Conservation (phyloP, 1,284 basidiomycete species). For the Cystobasidium sp. region DNA sequence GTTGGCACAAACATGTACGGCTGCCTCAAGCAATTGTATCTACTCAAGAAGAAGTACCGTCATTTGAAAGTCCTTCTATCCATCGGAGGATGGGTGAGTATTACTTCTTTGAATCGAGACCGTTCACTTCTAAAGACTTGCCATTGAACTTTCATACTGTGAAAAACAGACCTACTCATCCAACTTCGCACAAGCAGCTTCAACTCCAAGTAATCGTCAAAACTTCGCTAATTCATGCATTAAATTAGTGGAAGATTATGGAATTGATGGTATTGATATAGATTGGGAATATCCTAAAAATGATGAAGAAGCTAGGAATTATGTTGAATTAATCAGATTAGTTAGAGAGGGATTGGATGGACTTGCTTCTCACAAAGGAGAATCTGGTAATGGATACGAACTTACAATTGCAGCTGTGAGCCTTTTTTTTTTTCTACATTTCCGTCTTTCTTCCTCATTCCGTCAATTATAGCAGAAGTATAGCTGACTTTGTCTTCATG, state of each 20-base stretch:
- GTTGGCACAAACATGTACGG: constrained; percentile 54
- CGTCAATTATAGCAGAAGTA: no score
- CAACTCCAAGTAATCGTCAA: constrained; percentile 59
- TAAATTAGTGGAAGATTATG: constrained; percentile 78
- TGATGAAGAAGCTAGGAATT: constrained; percentile 59
- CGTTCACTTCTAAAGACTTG: neutral
- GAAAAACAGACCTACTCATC: constrained; percentile 49
- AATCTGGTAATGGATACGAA: constrained; percentile 58
- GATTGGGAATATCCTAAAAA: constrained; percentile 62
- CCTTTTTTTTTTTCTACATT: neutral
- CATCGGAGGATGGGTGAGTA: constrained; percentile 45
- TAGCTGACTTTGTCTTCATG: neutral
- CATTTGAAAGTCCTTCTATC: constrained; percentile 45
- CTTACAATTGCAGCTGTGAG: constrained; percentile 56
- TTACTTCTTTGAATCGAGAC: neutral
- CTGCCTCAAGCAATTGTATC: constrained; percentile 52
- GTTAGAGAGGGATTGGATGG: constrained; percentile 59
- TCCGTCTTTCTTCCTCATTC: neutral
- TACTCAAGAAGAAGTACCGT: constrained; percentile 44
- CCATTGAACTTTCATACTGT: neutral
- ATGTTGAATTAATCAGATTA: constrained; percentile 60
- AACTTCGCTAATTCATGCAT: constrained; percentile 75
- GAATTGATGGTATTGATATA: constrained; percentile 72
- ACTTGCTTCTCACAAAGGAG: constrained; percentile 53
- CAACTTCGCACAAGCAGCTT: constrained; percentile 48